Evolutionary conservation across 257 asterid species (phyloP).

Genomic region (Solanum bulbocastanum): DNA sequence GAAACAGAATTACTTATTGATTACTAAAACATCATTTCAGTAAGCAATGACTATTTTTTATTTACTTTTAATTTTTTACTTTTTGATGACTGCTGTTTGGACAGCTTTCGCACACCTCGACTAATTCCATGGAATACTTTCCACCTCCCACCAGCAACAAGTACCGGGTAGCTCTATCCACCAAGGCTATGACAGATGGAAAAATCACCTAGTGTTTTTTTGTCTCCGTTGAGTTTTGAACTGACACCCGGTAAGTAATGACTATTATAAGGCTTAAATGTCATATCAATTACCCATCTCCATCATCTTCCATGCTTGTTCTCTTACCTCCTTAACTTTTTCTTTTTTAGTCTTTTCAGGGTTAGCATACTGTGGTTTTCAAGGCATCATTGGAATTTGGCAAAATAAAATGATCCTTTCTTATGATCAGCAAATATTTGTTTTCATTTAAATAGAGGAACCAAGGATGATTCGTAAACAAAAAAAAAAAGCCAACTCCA

Average conservation of each 20-base stretch:
- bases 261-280: background rate
- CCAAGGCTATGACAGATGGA: background rate
- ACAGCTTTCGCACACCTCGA: background rate
- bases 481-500: background rate
- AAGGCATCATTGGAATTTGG: background rate
- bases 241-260: background rate
- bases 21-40: background rate
- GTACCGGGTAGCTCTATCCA: background rate
- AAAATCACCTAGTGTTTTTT: background rate
- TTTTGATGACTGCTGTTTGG: background rate
- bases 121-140: background rate
- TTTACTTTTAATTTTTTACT: no score
- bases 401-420: background rate
- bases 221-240: background rate
- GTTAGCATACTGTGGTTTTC: background rate
- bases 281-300: background rate
- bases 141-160: background rate
- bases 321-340: background rate
- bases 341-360: background rate
- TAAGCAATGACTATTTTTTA: background rate
- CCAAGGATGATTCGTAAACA: background rate
- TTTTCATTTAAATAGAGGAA: background rate
- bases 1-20: background rate
- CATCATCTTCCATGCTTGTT: background rate
- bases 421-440: background rate